Base-by-base conservation (phyloP, 2,329 filamentous ascomycete genomes). In the Trichoderma citrinoviride region DNA sequence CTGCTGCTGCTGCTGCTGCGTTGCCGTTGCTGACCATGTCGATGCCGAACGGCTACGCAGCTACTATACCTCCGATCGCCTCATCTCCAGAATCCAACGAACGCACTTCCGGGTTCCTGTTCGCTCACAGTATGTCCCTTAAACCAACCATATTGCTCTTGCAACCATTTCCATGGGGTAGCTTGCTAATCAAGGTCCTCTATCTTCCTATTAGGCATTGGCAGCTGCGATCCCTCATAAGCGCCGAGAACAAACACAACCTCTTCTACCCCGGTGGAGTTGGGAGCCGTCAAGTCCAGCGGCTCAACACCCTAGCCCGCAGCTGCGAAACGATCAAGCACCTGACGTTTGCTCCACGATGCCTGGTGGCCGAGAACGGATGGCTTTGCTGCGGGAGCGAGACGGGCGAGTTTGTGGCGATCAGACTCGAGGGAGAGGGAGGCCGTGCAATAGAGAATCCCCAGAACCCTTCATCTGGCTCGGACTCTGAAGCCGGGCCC, bases 301-400 rank as follows among this genome's bases (percentile, higher is more conserved):
- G 85, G 41, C 84, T 94, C 64, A 85, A 93, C 72, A 87, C 89
- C 65, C 85, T 78, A 66, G 88, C 85, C 70, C 87, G 82, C 75
- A 90, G 88, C 81, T 88, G 86, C 79, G 91, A 90, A 78, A 89
- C 85, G 67, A 86, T 91, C 75, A 91, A 87, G 60, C 81, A 87
- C 33, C 81, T 93, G 69, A 87, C 83, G 69, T 95, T 88, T 77
- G 85, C 77, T 71, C 90, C 93, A n/a, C 86, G 91, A 78, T 98
- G 94, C 76, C 85, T 97, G 7, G 90, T 92, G n/a, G 90, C 92
- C 7, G 89, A 88, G 61, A 86, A 91, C 71, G 93, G 93, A 60
- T 98, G 92, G 90, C 84, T 98, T 43, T 97, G 92, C 71, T 91
- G 93, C 53, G 95, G 94, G 53, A 94, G 94, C 66, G 90, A 96